phyloP scores from a whole-genome alignment of 257 asterid species.

The Anisodus tanguticus region DNA sequence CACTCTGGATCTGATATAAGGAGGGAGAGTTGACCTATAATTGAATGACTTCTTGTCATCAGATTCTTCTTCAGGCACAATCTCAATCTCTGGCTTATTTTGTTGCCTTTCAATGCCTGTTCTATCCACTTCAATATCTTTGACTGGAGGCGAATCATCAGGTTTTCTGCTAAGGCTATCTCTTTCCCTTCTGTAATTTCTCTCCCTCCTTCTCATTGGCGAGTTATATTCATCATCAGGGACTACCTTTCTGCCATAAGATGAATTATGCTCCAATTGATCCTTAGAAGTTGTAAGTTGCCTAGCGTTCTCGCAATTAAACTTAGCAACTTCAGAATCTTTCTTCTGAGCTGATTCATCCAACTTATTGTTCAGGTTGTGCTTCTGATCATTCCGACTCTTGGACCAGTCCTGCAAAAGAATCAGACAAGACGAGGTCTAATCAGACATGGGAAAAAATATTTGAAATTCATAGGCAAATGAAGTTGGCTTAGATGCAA shows the following conservation, averaged over 20 bases:
- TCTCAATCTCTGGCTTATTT: slow-evolving; percentile 30
- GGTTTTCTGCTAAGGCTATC: background rate
- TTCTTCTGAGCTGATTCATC: slow-evolving; percentile 38
- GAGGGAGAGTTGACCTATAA: slow-evolving; percentile 51
- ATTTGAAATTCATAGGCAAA: background rate
- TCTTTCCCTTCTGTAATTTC: background rate
- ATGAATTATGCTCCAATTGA: slow-evolving; percentile 5
- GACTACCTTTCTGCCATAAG: slow-evolving; percentile 14
- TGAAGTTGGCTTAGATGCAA: slow-evolving; percentile 18
- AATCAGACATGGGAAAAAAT: background rate
- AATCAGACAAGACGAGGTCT: background rate
- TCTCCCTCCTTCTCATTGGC: background rate
- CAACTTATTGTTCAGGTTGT: slow-evolving; percentile 15
- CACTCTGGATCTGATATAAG: slow-evolving; percentile 45
- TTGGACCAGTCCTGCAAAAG: slow-evolving; percentile 46
- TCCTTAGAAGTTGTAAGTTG: slow-evolving; percentile 18
- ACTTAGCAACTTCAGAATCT: slow-evolving; percentile 8
- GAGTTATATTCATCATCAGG: slow-evolving; percentile 10
- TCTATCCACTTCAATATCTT: slow-evolving; percentile 48
- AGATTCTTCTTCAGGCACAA: slow-evolving; percentile 39
- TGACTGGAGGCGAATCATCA: slow-evolving; percentile 28
- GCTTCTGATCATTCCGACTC: slow-evolving; percentile 28
- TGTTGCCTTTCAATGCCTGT: slow-evolving; percentile 23
- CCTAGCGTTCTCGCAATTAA: slow-evolving; percentile 24
- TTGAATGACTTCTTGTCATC: slow-evolving; percentile 34